These are phyloP conservation scores for Phytomonas sp. DNA, from an alignment of 208 protist species.

Conservation along the genomic window DNA sequence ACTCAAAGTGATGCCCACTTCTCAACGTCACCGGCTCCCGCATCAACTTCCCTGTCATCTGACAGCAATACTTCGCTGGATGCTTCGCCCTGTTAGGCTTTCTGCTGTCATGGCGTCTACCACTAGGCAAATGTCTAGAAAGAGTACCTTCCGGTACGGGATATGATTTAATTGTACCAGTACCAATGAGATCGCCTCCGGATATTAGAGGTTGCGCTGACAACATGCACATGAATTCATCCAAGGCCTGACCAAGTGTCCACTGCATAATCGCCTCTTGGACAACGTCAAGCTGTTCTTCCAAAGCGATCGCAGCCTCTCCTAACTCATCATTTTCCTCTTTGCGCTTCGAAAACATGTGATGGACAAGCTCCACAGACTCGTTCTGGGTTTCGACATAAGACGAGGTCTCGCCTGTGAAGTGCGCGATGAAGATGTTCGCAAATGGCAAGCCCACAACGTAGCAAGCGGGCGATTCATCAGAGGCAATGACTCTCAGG, in stretches of 20 bases:
- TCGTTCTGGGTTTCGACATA: constrained; percentile 55
- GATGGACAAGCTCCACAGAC: constrained; percentile 40
- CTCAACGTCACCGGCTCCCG: constrained; percentile 73
- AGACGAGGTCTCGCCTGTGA: constrained; percentile 53
- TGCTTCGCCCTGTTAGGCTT: constrained; percentile 17
- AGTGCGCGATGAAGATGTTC: constrained; percentile 64
- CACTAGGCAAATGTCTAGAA: not conserved
- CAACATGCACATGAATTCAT: constrained; percentile 18
- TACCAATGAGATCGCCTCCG: not conserved
- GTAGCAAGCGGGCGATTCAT: constrained; percentile 34
- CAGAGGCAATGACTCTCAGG: constrained; percentile 37
- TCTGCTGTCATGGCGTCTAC: not conserved
- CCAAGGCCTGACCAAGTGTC: constrained; percentile 62
- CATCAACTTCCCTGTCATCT: constrained; percentile 85
- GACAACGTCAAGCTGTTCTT: constrained; percentile 64
- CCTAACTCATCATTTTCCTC: constrained; percentile 33
- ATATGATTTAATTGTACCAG: not conserved
- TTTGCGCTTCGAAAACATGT: constrained; percentile 45
- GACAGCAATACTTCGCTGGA: constrained; percentile 64
- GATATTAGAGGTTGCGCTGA: not conserved
- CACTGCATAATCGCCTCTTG: constrained; percentile 66
- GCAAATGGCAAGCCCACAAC: constrained; percentile 32
- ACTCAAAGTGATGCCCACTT: constrained; percentile 75
- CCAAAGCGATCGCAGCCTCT: constrained; percentile 37
- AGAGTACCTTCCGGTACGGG: not conserved